phyloP scores from a whole-genome alignment of 208 protist species.

The Wallacemonas sp. region DNA sequence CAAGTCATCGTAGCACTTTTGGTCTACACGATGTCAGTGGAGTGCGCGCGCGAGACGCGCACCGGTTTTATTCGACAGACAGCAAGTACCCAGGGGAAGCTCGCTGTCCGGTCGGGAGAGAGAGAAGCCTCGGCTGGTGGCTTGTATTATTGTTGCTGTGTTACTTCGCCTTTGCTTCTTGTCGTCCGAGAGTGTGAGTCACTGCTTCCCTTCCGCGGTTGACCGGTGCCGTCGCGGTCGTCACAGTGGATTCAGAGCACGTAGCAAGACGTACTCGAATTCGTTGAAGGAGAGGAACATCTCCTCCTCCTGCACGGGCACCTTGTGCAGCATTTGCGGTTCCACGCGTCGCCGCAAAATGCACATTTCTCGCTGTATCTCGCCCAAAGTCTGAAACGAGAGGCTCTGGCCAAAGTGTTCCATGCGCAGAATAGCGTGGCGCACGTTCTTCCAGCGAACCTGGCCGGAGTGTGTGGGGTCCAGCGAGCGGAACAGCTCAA shows the following conservation, averaged over 20 bases:
- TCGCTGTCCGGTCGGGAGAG: no score
- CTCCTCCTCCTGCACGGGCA: constrained; percentile 66
- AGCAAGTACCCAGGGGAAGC: no score
- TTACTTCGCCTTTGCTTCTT: neutral
- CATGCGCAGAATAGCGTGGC: constrained; percentile 49
- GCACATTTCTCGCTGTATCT: constrained; percentile 62
- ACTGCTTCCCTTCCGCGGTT: no score
- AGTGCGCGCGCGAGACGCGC: no score
- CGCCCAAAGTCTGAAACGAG: constrained; percentile 48
- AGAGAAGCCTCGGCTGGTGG: no score
- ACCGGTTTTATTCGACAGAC: no score
- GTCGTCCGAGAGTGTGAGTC: neutral
- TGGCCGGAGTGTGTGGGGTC: constrained; percentile 90
- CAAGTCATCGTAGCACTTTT: no score
- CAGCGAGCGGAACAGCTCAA: constrained; percentile 96
- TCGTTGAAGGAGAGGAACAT: constrained; percentile 57
- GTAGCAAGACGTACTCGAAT: constrained; percentile 71
- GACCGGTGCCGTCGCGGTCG: no score
- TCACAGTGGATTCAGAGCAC: constrained; percentile 47
- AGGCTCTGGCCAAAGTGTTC: constrained; percentile 46
- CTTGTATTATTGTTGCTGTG: neutral
- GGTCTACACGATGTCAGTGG: no score
- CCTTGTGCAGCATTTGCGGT: constrained; percentile 50
- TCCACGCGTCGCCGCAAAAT: constrained; percentile 42
- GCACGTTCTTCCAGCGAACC: constrained; percentile 67